phyloP scores from a whole-genome alignment of 257 asterid genomes.

The Przewalskia tangutica region DNA sequence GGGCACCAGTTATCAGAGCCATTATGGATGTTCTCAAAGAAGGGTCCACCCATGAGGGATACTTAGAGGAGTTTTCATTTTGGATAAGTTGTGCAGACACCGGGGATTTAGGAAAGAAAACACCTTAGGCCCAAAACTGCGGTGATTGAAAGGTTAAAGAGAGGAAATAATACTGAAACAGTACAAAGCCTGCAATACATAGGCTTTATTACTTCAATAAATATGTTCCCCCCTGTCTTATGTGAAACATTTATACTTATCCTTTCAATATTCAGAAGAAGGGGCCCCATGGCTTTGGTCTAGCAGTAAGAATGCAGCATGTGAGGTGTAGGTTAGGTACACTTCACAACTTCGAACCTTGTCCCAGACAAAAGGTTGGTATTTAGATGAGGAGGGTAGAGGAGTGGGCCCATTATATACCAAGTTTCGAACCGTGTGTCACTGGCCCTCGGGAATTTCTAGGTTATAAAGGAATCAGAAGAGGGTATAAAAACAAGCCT shows the following conservation, averaged over 20 bases:
- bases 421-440: neutral
- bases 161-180: neutral
- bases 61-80: neutral
- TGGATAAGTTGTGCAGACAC: neutral
- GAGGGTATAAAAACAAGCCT: neutral
- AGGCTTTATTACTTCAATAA: neutral
- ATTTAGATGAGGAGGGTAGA: neutral
- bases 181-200: neutral
- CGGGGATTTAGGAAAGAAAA: neutral
- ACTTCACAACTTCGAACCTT: neutral
- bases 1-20: neutral
- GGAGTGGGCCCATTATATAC: neutral
- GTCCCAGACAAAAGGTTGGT: neutral
- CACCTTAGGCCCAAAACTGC: neutral
- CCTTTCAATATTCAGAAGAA: neutral
- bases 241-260: neutral
- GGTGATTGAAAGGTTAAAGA: neutral
- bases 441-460: neutral
- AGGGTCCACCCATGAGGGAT: neutral
- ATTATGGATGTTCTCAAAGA: neutral
- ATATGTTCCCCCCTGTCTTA: neutral
- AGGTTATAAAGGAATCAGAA: neutral
- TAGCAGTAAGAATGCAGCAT: neutral
- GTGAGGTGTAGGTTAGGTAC: neutral
- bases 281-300: neutral